phyloP scores from a whole-genome alignment of 1,139 yeast species.

The Kluyveromyces sp. region DNA sequence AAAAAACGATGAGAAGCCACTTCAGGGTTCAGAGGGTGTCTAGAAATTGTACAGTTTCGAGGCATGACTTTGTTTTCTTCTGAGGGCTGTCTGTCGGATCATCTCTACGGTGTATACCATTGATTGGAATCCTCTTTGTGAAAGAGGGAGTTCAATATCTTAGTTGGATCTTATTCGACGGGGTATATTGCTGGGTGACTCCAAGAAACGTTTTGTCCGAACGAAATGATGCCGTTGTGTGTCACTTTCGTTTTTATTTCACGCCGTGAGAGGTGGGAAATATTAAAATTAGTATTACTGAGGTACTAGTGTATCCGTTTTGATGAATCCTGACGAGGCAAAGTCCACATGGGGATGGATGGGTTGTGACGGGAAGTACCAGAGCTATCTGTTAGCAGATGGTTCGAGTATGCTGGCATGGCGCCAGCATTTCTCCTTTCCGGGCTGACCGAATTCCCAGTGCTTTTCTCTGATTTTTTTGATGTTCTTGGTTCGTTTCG shows the following conservation, averaged over 20 bases:
- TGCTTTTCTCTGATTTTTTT: too few species aligned
- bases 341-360: not conserved
- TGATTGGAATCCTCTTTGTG: not conserved
- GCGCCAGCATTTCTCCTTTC: too few species aligned
- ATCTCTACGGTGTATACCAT: constrained; percentile 27
- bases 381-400: too few species aligned
- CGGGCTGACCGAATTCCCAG: too few species aligned
- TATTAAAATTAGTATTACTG: not conserved
- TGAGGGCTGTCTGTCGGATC: constrained; percentile 22
- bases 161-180: constrained; percentile 1
- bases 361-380: too few species aligned
- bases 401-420: too few species aligned
- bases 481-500: too few species aligned
- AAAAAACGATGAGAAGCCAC: constrained; percentile 3
- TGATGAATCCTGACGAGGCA: not conserved
- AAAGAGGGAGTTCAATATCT: not conserved
- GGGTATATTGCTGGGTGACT: constrained; percentile 8
- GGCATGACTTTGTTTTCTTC: constrained; percentile 4
- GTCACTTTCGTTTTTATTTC: not conserved
- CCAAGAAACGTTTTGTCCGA: constrained; percentile 2
- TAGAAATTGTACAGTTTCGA: not conserved
- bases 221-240: not conserved
- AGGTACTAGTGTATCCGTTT: not conserved
- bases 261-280: not conserved
- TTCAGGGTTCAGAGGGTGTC: not conserved